These are phyloP conservation scores for Mycena capillaripes DNA, from an alignment of 768 basidiomycete species.

Conservation along the genomic window DNA sequence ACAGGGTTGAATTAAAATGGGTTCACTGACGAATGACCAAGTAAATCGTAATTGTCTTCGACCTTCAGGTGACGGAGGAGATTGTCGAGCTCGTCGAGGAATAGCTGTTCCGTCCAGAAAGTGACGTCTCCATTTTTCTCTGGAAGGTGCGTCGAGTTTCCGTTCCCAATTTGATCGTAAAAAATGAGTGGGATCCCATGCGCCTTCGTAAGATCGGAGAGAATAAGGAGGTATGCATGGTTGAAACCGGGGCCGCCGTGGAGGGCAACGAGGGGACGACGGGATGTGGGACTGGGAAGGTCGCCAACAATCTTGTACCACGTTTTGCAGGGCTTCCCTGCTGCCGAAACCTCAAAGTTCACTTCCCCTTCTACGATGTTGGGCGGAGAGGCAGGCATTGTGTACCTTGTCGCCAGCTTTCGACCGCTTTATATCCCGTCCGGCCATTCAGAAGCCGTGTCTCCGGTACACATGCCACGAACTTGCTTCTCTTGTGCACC, in stretches of 20 bases:
- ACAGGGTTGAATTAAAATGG: neutral
- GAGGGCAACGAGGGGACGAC: slow-evolving; percentile 61
- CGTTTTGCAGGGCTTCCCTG: slow-evolving; percentile 50
- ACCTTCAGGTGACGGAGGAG: slow-evolving; percentile 61
- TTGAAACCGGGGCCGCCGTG: slow-evolving; percentile 69
- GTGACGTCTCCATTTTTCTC: slow-evolving; percentile 56
- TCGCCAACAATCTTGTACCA: slow-evolving; percentile 68
- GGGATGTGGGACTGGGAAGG: slow-evolving; percentile 44
- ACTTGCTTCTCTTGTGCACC: too few species aligned
- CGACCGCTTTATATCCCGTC: too few species aligned
- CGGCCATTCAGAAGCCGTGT: too few species aligned
- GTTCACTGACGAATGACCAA: slow-evolving; percentile 68
- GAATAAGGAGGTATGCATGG: slow-evolving; percentile 56
- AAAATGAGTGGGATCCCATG: slow-evolving; percentile 62
- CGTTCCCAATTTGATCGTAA: slow-evolving; percentile 71
- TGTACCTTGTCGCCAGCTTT: too few species aligned
- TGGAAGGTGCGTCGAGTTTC: slow-evolving; percentile 66
- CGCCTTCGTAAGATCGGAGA: slow-evolving; percentile 53
- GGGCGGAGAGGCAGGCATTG: too few species aligned
- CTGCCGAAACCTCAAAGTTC: slow-evolving; percentile 17
- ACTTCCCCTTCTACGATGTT: slow-evolving; percentile 31
- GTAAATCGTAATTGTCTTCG: slow-evolving; percentile 57
- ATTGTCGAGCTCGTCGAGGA: slow-evolving; percentile 65
- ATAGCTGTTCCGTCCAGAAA: slow-evolving; percentile 68
- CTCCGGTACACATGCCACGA: too few species aligned